Evolutionary conservation across 495 filamentous ascomycete species (phyloP), one percentile per base, ranked within the genome.

Genomic region (Neurospora africana): DNA sequence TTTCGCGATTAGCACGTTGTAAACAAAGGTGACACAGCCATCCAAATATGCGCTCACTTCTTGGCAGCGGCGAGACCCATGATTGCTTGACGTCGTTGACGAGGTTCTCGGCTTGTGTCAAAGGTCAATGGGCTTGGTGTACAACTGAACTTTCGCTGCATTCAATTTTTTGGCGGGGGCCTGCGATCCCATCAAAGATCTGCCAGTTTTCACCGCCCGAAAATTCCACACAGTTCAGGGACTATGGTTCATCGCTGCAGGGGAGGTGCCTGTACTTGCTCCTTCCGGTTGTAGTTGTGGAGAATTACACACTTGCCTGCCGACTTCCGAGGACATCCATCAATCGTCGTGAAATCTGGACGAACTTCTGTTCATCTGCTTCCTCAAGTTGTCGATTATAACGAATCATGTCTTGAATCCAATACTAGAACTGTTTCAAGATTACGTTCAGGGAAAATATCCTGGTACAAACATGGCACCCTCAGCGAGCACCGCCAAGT

Each of bases 31-130:
- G 4, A 7, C 53, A 65, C 53, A 65, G 15, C 53, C 53, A 65
- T 19, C 43, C 13, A 39, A 36, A 40, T 65, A 43, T 39, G 41
- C 40, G 33, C 83, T 78, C 86, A 94, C 92, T 91, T 92, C 75
- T 87, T 87, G 69, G 90, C 89, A 43, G 80, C 91, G 75, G 91
- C 87, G 75, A 94, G 88, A 80, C 92, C 92, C 92, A 94, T 94
- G 67, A 73, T 81, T 71, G 70, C 68, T 44, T 43, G 30, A 30
- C 27, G 41, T 65, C 53, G 53, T 65, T 65, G 47, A 69, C 43
- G 68, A 61, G 68, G 23, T 69, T 61, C 74, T 73, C 73, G 72
- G 72, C 39, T 27, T 17, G 36, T 35, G 38, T 39, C 39, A 40
- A 35, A 70, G 69, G 44, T 27, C 21, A 23, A 71, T 38, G 40